Conservation (phyloP, 331 rosid species). For the Malus hybrid region DNA sequence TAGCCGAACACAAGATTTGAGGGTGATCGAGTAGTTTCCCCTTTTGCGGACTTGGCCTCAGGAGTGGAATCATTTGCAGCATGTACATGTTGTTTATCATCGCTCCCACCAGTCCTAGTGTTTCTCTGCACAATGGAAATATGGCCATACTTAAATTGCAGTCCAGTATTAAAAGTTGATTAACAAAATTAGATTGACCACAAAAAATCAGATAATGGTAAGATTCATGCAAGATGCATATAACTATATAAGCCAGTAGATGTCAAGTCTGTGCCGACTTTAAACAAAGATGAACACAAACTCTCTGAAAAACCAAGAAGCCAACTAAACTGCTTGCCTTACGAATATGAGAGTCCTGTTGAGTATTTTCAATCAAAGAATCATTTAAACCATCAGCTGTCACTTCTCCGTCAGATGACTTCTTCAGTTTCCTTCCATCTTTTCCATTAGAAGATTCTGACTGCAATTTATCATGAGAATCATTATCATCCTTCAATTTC, state of each 20-base stretch:
- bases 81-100: conserved; percentile 31
- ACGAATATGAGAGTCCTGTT: conserved; percentile 37
- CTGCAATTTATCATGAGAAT: conserved; percentile 26
- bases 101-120: conserved; percentile 24
- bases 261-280: not conserved
- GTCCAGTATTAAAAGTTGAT: conserved; percentile 9
- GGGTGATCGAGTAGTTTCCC: conserved; percentile 37
- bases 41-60: conserved; percentile 25
- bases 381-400: conserved; percentile 19
- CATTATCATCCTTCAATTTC: conserved; percentile 57
- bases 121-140: conserved; percentile 48
- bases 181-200: not conserved
- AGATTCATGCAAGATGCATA: not conserved
- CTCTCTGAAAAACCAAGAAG: not conserved
- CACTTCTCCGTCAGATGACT: conserved; percentile 23
- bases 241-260: not conserved
- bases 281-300: not conserved
- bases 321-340: conserved; percentile 47
- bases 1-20: conserved; percentile 86
- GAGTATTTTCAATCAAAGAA: conserved; percentile 34
- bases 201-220: not conserved
- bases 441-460: conserved; percentile 21
- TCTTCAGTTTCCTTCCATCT: conserved; percentile 23
- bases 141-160: conserved; percentile 16
- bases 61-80: conserved; percentile 27